Conservation (phyloP, 805 yeast genomes). For the Brettanomyces naardenensis region DNA sequence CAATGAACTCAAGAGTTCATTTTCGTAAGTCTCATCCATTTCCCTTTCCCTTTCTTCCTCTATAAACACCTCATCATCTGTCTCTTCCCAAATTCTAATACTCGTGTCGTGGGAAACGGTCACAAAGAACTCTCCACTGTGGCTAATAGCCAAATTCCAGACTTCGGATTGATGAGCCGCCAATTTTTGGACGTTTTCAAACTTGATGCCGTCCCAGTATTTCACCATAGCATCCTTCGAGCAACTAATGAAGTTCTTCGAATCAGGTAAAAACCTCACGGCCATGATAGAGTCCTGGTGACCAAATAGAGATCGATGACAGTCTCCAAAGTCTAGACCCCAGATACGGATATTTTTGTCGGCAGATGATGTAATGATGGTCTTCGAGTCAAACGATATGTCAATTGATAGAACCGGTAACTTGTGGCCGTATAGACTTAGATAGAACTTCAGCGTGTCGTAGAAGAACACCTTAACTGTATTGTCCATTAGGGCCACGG, state of each 20-base stretch:
- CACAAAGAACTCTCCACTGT: slow-evolving; percentile 62
- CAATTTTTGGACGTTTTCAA: slow-evolving; percentile 84
- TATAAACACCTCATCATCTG: slow-evolving; percentile 90
- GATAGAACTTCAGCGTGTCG: slow-evolving; percentile 79
- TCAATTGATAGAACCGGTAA: slow-evolving; percentile 91
- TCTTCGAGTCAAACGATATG: slow-evolving; percentile 80
- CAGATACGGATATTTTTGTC: slow-evolving; percentile 96
- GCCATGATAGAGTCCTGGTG: slow-evolving; percentile 94
- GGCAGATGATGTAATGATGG: slow-evolving; percentile 89
- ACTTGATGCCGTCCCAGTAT: slow-evolving; percentile 98
- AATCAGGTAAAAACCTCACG: slow-evolving; percentile 75
- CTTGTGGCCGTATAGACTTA: slow-evolving; percentile 92
- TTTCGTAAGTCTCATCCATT: slow-evolving; percentile 85
- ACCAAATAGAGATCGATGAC: slow-evolving; percentile 93
- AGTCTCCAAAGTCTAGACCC: slow-evolving; percentile 99
- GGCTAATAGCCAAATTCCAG: slow-evolving; percentile 81
- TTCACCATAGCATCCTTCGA: slow-evolving; percentile 85
- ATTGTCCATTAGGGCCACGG: slow-evolving; percentile 81
- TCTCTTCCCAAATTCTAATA: slow-evolving; percentile 86
- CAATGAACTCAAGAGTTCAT: slow-evolving; percentile 63
- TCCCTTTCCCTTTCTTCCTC: slow-evolving; percentile 97
- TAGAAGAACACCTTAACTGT: slow-evolving; percentile 92
- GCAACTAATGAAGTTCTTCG: slow-evolving; percentile 83
- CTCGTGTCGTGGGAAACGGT: slow-evolving; percentile 91
- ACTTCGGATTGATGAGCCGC: slow-evolving; percentile 88